These are phyloP conservation scores for Aspergillus cavernicola DNA, from an alignment of 495 filamentous ascomycete genomes.

Conservation along the genomic window DNA sequence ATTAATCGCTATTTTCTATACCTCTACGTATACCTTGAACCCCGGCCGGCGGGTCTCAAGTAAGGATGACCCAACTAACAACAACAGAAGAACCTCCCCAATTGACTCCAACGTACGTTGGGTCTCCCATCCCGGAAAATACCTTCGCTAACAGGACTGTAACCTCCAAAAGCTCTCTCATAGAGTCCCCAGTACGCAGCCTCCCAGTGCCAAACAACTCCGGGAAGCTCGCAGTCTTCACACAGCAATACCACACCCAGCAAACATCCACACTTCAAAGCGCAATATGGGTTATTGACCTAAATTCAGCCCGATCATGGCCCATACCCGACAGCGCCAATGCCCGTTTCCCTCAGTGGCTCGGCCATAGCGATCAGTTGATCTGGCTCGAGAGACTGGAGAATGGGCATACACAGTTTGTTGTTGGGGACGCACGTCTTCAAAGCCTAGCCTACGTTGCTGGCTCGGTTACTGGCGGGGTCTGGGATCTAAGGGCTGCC, in stretches of 20 bases:
- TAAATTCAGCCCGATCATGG: not conserved
- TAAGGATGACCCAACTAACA: not conserved
- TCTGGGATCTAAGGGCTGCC: not conserved
- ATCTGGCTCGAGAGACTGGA: not conserved
- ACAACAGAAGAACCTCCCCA: not conserved
- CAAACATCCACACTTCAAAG: not conserved
- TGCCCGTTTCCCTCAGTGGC: not conserved
- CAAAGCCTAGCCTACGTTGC: not conserved
- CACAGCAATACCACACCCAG: not conserved
- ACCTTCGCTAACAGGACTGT: not conserved
- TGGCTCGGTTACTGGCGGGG: not conserved
- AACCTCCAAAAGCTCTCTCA: not conserved
- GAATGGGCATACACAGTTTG: constrained; percentile 1
- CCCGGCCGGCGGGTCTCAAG: too few relatives aligned
- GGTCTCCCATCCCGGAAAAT: not conserved
- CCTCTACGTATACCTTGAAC: too few relatives aligned
- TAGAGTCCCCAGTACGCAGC: not conserved
- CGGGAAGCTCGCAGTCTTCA: not conserved
- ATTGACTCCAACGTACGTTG: not conserved
- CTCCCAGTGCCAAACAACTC: not conserved
- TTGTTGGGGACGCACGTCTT: not conserved
- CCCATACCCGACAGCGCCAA: not conserved
- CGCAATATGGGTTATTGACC: constrained; percentile 2
- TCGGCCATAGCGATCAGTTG: not conserved
- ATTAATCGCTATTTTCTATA: too few relatives aligned